Conservation (phyloP, 208 protist genomes). For the Leishmania tropica region DNA sequence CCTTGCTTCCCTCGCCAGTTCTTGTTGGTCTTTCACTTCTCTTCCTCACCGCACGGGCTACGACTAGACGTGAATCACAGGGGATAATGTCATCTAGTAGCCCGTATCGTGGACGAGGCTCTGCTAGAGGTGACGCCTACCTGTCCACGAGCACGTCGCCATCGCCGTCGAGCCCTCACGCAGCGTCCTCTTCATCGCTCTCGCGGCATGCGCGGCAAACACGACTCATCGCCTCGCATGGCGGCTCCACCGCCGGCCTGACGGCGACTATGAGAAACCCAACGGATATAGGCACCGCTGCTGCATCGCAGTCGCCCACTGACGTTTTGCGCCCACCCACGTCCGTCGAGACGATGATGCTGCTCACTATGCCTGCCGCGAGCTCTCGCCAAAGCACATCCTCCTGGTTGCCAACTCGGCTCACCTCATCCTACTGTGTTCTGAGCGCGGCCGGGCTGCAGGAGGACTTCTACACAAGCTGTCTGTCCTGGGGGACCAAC, state of each 20-base stretch:
- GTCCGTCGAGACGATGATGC: conserved; percentile 18
- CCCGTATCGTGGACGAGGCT: conserved; percentile 1
- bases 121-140: background rate
- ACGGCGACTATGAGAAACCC: background rate
- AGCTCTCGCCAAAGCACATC: background rate
- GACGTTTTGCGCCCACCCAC: conserved; percentile 3
- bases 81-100: background rate
- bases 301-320: conserved; percentile 3
- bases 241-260: background rate
- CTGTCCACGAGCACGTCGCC: background rate
- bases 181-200: background rate
- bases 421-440: conserved; percentile 80
- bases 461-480: conserved; percentile 83
- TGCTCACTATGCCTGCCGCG: conserved; percentile 1
- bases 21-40: background rate
- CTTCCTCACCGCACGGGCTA: background rate
- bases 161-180: background rate
- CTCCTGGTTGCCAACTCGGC: conserved; percentile 65
- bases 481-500: conserved; percentile 71
- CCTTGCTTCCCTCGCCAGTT: background rate
- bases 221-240: background rate
- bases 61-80: background rate
- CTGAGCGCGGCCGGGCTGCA: conserved; percentile 67
- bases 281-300: background rate
- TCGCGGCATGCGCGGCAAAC: conserved; percentile 8